Percentiles rank a stretch among this genome's conserved stretches.
Conservation (phyloP, 805 yeast species). For the Wickerhamomyces chaumierensis region DNA sequence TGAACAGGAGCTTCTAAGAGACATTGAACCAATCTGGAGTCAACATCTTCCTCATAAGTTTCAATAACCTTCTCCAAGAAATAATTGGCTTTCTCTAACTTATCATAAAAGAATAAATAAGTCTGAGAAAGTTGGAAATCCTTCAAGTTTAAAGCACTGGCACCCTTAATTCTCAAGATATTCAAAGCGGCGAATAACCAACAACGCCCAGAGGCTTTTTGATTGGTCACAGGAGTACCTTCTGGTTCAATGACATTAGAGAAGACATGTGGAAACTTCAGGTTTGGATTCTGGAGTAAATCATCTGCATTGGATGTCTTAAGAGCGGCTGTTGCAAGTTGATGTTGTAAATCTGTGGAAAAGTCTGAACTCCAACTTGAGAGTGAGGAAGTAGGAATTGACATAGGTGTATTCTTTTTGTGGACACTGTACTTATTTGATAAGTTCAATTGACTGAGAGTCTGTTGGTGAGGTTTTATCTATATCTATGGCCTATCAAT, state of each 20-base stretch:
- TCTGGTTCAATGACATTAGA: conserved; percentile 30
- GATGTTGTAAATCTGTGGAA: conserved; percentile 18
- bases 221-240: conserved; percentile 55
- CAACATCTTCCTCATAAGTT: conserved; percentile 54
- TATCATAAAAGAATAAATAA: conserved; percentile 75
- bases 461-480: no score
- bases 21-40: conserved; percentile 59
- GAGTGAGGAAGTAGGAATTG: conserved; percentile 7
- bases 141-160: conserved; percentile 50
- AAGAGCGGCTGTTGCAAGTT: conserved; percentile 24
- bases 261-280: conserved; percentile 14
- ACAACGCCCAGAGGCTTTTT: conserved; percentile 70
- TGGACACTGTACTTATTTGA: no score
- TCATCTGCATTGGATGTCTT: conserved; percentile 25
- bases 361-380: conserved; percentile 16
- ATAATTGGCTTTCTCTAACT: conserved; percentile 73
- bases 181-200: conserved; percentile 86
- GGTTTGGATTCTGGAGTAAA: conserved; percentile 12
- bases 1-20: conserved; percentile 53
- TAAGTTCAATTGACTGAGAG: no score
- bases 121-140: conserved; percentile 69
- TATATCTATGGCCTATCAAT: no score
- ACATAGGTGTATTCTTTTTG: no score
- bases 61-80: conserved; percentile 69
- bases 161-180: conserved; percentile 51